These are phyloP conservation scores for Ceriops tagal DNA, from an alignment of 345 rosid genomes.

Conservation along the genomic window DNA sequence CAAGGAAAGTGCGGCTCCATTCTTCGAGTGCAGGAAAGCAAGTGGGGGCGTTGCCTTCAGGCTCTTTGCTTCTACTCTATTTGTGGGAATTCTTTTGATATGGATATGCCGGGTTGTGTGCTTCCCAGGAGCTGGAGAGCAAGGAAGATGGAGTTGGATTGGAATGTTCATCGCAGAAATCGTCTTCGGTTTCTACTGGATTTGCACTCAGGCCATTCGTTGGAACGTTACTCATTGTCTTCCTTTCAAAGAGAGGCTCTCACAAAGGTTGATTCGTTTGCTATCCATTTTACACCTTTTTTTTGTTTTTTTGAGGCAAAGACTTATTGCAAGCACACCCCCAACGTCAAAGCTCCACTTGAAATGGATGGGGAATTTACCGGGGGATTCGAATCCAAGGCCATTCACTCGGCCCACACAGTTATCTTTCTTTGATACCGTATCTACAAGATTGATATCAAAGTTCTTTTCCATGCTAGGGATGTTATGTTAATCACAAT, in stretches of 20 bases:
- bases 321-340: too few relatives aligned
- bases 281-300: neutral
- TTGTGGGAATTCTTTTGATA: conserved; percentile 31
- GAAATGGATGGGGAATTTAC: too few relatives aligned
- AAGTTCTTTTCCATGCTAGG: too few relatives aligned
- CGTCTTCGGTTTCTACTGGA: conserved; percentile 49
- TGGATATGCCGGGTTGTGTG: conserved; percentile 33
- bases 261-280: conserved; percentile 23
- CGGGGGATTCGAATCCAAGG: too few relatives aligned
- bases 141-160: conserved; percentile 32
- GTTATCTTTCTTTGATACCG: too few relatives aligned
- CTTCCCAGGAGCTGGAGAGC: conserved; percentile 23
- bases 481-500: too few relatives aligned
- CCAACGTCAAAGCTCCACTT: too few relatives aligned
- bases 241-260: conserved; percentile 41
- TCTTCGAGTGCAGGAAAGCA: conserved; percentile 18
- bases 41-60: conserved; percentile 28
- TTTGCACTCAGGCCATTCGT: conserved; percentile 43
- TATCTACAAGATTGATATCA: too few relatives aligned
- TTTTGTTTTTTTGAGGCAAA: too few relatives aligned
- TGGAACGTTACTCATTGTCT: conserved; percentile 33
- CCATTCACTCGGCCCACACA: too few relatives aligned
- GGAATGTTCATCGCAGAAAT: conserved; percentile 44
- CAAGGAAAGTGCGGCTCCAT: neutral
- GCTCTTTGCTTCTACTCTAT: conserved; percentile 30